Evolutionary conservation across 495 filamentous ascomycete species (phyloP).

Genomic region (Aspergillus indologenus): DNA sequence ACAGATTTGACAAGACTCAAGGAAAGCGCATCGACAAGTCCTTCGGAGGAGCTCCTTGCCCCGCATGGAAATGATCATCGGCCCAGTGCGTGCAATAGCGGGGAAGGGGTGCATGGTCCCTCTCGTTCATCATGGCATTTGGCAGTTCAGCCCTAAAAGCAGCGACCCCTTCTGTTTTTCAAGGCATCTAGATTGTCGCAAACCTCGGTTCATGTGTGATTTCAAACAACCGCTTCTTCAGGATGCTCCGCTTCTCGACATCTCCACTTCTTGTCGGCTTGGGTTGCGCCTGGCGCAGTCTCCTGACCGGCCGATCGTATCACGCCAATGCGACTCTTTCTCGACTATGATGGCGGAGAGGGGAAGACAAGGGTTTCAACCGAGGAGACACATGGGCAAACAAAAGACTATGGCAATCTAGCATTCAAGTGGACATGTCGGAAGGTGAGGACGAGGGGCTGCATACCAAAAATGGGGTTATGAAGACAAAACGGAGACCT

Average conservation of each 20-base stretch:
- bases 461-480: not conserved
- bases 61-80: not conserved
- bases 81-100: not conserved
- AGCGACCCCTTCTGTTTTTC: not conserved
- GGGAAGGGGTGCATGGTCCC: not conserved
- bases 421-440: too few relatives aligned
- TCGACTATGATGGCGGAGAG: not conserved
- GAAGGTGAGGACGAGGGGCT: not conserved
- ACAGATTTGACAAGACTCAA: not conserved
- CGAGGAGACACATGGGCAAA: conserved; percentile 2
- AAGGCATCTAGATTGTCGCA: not conserved
- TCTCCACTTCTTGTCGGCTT: not conserved
- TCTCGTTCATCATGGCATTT: not conserved
- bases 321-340: not conserved
- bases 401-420: not conserved
- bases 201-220: not conserved
- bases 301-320: not conserved
- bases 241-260: not conserved
- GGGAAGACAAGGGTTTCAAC: not conserved
- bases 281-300: not conserved
- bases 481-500: not conserved
- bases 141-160: not conserved
- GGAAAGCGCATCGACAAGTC: not conserved
- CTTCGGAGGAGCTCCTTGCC: not conserved
- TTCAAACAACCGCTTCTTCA: not conserved